Conservation (phyloP, 1,284 basidiomycete species). For the Hemileia vastatrix region DNA sequence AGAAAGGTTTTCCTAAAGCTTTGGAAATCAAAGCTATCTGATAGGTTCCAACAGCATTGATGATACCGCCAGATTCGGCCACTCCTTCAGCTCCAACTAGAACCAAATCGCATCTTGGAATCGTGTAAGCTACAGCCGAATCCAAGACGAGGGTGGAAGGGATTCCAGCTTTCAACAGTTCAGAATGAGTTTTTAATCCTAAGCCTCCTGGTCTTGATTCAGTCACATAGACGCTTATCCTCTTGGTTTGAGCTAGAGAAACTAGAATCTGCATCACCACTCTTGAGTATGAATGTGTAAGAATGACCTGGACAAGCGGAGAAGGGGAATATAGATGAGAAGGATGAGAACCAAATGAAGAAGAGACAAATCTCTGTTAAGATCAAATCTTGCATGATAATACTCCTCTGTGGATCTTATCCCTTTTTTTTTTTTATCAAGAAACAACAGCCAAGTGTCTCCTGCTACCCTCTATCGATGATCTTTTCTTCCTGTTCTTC, state of each 20-base stretch:
- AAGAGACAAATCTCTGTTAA: too few relatives aligned
- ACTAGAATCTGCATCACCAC: constrained; percentile 90
- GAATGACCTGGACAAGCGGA: constrained; percentile 56
- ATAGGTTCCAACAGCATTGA: constrained; percentile 69
- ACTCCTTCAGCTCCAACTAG: constrained; percentile 95
- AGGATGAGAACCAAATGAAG: too few relatives aligned
- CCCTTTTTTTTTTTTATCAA: too few relatives aligned
- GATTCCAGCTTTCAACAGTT: constrained; percentile 71
- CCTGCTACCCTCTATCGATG: too few relatives aligned
- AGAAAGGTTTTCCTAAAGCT: constrained; percentile 87
- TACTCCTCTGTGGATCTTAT: too few relatives aligned
- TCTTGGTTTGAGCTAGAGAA: constrained; percentile 70
- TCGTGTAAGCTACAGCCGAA: constrained; percentile 90
- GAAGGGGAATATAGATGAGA: constrained; percentile 10
- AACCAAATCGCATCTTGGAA: constrained; percentile 88
- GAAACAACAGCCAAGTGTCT: too few relatives aligned
- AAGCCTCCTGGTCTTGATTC: constrained; percentile 78
- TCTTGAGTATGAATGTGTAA: constrained; percentile 89
- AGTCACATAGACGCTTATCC: constrained; percentile 93
- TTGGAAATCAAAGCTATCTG: constrained; percentile 93
- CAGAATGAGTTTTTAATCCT: constrained; percentile 78
- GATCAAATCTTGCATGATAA: too few relatives aligned
- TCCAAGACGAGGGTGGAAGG: constrained; percentile 90
- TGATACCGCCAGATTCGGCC: constrained; percentile 62
- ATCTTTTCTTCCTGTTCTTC: too few relatives aligned